Conservation (phyloP, 345 rosid genomes). For the Hypericum perforatum region DNA sequence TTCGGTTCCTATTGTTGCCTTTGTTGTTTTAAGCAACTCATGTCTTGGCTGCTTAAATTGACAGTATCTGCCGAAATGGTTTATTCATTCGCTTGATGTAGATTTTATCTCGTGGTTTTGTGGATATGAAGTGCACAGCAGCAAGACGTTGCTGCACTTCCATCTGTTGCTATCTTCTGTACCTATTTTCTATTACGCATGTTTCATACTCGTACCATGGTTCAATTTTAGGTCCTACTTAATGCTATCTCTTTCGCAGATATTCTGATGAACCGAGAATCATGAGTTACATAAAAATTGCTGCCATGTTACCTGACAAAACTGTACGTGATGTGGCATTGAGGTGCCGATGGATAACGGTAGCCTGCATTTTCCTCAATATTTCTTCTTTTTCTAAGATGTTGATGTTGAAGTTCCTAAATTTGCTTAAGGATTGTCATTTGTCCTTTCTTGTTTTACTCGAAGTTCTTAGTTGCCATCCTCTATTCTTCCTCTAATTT, state of each 20-base stretch:
- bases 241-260: slow-evolving; percentile 21
- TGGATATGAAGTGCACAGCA: no score
- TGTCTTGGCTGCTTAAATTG: neutral
- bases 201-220: no score
- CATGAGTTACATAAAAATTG: slow-evolving; percentile 78
- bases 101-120: no score
- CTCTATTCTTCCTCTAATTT: no score
- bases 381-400: neutral
- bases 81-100: no score
- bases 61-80: neutral
- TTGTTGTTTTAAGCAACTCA: neutral
- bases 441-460: no score
- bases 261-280: slow-evolving; percentile 65
- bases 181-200: no score
- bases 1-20: neutral
- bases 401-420: neutral
- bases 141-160: no score
- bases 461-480: no score
- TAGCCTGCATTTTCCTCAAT: slow-evolving; percentile 21
- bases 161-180: no score
- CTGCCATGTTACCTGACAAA: slow-evolving; percentile 68
- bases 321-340: slow-evolving; percentile 93
- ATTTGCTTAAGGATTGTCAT: neutral
- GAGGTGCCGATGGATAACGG: slow-evolving; percentile 94
- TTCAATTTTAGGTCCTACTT: no score